These are phyloP conservation scores for Aspergillus ostianus DNA, from an alignment of 495 filamentous ascomycete species.

Conservation along the genomic window DNA sequence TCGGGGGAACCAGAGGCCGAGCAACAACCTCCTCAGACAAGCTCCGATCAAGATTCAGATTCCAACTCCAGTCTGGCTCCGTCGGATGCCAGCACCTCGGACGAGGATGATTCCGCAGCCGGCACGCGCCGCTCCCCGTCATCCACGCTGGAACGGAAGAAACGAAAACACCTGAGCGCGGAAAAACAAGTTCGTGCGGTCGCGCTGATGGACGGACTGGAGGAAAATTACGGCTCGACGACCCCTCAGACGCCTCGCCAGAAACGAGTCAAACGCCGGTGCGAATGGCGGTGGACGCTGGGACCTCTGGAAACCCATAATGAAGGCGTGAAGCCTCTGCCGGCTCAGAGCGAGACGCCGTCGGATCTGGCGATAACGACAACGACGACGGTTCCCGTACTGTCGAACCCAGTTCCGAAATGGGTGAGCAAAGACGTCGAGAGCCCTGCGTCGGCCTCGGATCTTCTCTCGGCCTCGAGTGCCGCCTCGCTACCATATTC, in stretches of 20 bases:
- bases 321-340: slow-evolving; percentile 2
- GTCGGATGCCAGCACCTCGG: slow-evolving; percentile 40
- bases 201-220: slow-evolving; percentile 39
- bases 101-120: slow-evolving; percentile 36
- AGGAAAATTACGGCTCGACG: slow-evolving; percentile 31
- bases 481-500: slow-evolving; percentile 3
- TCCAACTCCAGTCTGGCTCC: slow-evolving; percentile 25
- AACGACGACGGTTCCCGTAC: background rate
- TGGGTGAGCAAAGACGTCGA: slow-evolving; percentile 1
- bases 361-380: background rate
- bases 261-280: slow-evolving; percentile 47
- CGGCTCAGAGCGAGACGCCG: background rate
- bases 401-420: background rate
- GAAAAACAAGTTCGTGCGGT: slow-evolving; percentile 45
- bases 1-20: slow-evolving; percentile 23
- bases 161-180: slow-evolving; percentile 34
- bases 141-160: slow-evolving; percentile 34
- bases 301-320: slow-evolving; percentile 32
- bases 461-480: slow-evolving; percentile 3
- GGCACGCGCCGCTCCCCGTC: slow-evolving; percentile 8
- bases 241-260: slow-evolving; percentile 51
- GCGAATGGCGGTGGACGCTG: slow-evolving; percentile 60
- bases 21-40: slow-evolving; percentile 7
- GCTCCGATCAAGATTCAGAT: slow-evolving; percentile 40
- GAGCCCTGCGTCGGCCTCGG: slow-evolving; percentile 2